phyloP scores from a whole-genome alignment of 495 filamentous ascomycete genomes.

The Talaromyces wortmannii region DNA sequence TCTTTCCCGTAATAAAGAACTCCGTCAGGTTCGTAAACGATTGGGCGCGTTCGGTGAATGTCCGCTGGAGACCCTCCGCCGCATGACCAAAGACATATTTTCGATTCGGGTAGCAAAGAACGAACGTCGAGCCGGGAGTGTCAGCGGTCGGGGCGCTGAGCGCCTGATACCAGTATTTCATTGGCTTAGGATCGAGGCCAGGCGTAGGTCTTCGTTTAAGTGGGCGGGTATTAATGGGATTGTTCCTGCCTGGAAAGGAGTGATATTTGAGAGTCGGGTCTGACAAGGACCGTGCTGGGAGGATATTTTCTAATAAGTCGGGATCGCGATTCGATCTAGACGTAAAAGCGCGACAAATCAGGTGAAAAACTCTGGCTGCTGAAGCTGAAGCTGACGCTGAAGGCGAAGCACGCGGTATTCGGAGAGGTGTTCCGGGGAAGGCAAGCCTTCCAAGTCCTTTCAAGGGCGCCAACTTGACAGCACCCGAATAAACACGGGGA shows the following conservation, averaged over 20 bases:
- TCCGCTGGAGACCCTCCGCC: constrained; percentile 80
- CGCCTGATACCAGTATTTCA: constrained; percentile 68
- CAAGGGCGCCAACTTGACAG: constrained; percentile 38
- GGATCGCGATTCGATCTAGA: not conserved
- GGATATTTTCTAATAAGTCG: no score
- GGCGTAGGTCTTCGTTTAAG: not conserved
- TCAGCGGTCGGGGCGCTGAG: constrained; percentile 83
- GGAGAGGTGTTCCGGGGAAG: constrained; percentile 16
- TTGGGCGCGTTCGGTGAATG: constrained; percentile 55
- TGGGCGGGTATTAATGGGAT: not conserved
- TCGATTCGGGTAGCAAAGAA: constrained; percentile 70
- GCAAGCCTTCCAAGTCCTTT: constrained; percentile 22
- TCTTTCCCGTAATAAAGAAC: constrained; percentile 72
- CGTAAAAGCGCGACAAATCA: constrained; percentile 1
- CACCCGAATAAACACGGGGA: not conserved
- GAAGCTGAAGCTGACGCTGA: constrained; percentile 19
- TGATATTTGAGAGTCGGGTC: not conserved
- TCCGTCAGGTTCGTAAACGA: constrained; percentile 55
- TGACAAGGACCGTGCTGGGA: no score
- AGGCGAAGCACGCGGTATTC: constrained; percentile 5
- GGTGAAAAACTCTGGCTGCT: constrained; percentile 10
- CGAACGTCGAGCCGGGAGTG: constrained; percentile 70
- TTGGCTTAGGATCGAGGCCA: constrained; percentile 22
- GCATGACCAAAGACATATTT: constrained; percentile 86
- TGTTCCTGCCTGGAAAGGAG: not conserved